phyloP scores from a whole-genome alignment of 441 rosid genomes.

The Populus hybrid region DNA sequence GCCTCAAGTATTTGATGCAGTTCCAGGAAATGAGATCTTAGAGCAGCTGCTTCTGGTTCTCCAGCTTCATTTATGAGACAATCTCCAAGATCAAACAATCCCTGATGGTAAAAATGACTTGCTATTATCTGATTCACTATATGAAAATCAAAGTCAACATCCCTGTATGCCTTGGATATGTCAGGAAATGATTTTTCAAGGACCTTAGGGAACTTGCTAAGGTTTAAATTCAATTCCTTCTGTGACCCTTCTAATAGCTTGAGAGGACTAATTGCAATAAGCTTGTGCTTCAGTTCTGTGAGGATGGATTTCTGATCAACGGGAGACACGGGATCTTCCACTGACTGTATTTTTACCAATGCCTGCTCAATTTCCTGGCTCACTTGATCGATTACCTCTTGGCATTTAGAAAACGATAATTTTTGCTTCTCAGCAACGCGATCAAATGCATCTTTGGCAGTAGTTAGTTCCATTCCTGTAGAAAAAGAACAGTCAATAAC shows the following conservation, averaged over 20 bases:
- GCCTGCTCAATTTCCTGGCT: conserved; percentile 43
- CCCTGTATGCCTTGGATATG: conserved; percentile 55
- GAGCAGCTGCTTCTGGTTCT: conserved; percentile 32
- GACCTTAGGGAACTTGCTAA: conserved; percentile 46
- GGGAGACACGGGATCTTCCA: conserved; percentile 17
- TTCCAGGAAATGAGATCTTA: conserved; percentile 50
- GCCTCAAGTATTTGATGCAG: conserved; percentile 48
- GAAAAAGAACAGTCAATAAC: conserved; percentile 3
- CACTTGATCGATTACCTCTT: conserved; percentile 48
- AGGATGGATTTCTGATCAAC: conserved; percentile 38
- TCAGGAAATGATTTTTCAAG: conserved; percentile 53
- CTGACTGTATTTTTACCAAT: conserved; percentile 35
- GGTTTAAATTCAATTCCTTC: conserved; percentile 42
- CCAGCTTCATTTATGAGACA: conserved; percentile 53
- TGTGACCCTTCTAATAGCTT: conserved; percentile 47
- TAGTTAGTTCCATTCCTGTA: conserved; percentile 43
- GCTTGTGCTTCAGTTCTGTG: conserved; percentile 42
- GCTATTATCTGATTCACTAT: conserved; percentile 59
- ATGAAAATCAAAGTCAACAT: conserved; percentile 48
- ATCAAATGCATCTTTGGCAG: conserved; percentile 50
- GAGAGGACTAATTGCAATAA: conserved; percentile 36
- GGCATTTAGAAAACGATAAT: conserved; percentile 38
- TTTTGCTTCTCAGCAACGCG: conserved; percentile 58
- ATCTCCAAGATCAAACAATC: conserved; percentile 73
- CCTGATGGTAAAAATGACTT: conserved; percentile 56